Conservation (phyloP, 2,329 filamentous ascomycete species). For the Lasiodiplodia gonubiensis region DNA sequence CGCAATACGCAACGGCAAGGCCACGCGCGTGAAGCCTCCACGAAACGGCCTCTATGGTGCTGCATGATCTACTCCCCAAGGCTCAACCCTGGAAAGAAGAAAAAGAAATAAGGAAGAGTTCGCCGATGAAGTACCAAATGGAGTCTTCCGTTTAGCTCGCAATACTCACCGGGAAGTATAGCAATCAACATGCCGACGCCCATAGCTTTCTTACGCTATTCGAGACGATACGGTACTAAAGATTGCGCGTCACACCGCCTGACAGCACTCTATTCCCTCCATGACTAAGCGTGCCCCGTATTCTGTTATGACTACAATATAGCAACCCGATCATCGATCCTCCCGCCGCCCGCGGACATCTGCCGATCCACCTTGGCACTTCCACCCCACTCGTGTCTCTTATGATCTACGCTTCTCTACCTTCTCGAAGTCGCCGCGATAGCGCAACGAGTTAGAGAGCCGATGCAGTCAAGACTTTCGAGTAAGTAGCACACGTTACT, state of each 20-base stretch:
- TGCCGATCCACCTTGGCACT: not conserved
- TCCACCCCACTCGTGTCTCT: not conserved
- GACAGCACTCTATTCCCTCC: not conserved
- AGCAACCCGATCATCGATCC: constrained; percentile 17
- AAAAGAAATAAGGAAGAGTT: no score
- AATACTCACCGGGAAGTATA: no score
- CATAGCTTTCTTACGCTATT: not conserved
- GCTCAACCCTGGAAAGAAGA: not conserved
- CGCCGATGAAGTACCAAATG: no score
- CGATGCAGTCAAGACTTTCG: not conserved
- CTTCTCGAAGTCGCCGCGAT: not conserved
- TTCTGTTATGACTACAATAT: not conserved
- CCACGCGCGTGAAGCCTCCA: not conserved
- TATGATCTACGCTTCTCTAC: not conserved
- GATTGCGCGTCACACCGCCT: not conserved
- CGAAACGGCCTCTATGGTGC: not conserved
- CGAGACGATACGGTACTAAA: not conserved
- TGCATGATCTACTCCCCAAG: not conserved
- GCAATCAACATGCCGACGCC: no score
- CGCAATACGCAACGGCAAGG: not conserved
- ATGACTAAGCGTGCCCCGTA: constrained; percentile 4
- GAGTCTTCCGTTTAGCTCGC: no score
- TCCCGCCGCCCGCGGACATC: not conserved
- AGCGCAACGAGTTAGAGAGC: not conserved
- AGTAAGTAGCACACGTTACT: not conserved